Evolutionary conservation across 163 green algal species (phyloP).

Genomic region (Prototheca cutis): DNA sequence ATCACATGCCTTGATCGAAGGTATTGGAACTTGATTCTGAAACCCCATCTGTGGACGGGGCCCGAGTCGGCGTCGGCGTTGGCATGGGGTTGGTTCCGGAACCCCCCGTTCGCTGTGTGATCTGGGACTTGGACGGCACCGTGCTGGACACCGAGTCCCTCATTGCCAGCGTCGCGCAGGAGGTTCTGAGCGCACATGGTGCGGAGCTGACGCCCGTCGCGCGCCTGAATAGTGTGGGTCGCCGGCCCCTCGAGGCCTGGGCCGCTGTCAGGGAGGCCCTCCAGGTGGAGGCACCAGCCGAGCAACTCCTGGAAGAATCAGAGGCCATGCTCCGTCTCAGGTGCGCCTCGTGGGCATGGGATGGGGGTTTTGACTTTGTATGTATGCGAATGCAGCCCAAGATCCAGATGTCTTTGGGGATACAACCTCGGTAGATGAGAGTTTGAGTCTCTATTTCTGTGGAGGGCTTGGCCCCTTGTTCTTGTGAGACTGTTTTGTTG

Average conservation of each 20-base stretch:
- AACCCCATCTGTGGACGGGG: too few relatives aligned
- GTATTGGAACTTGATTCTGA: too few relatives aligned
- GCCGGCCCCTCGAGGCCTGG: conserved; percentile 56
- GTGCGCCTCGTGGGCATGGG: too few relatives aligned
- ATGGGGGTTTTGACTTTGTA: too few relatives aligned
- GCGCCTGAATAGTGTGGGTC: conserved; percentile 21
- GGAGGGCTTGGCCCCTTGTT: neutral
- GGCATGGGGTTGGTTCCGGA: neutral
- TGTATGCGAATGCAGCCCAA: too few relatives aligned
- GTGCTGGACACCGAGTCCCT: conserved; percentile 61
- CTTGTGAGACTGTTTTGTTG: neutral
- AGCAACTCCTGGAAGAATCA: conserved; percentile 51
- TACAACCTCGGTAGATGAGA: neutral
- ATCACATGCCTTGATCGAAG: too few relatives aligned
- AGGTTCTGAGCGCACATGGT: conserved; percentile 30
- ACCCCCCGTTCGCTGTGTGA: conserved; percentile 11
- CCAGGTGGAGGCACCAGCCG: conserved; percentile 18
- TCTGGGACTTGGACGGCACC: conserved; percentile 64
- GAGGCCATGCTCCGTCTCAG: conserved; percentile 36
- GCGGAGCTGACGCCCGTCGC: conserved; percentile 27
- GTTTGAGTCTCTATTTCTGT: neutral
- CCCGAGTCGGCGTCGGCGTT: too few relatives aligned
- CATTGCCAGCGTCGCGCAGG: conserved; percentile 29
- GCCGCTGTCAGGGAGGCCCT: conserved; percentile 32
- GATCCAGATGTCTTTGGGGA: too few relatives aligned